Conservation (phyloP, 2,329 filamentous ascomycete species). For the Ophiostoma triangulosporum region DNA sequence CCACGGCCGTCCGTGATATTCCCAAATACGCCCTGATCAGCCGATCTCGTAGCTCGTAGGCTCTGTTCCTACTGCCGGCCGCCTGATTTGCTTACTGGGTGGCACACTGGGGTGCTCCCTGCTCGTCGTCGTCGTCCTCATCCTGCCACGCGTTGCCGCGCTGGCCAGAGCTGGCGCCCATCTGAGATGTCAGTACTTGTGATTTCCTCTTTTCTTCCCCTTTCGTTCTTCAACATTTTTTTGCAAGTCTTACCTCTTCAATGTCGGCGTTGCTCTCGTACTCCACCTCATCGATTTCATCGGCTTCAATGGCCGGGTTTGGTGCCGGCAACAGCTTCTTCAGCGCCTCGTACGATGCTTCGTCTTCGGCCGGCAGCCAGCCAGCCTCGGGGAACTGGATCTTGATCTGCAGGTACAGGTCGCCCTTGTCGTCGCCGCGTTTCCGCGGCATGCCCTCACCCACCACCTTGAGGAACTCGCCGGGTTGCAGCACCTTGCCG, state of each 20-base stretch:
- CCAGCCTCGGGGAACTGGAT: conserved; percentile 80
- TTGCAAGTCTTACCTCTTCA: conserved; percentile 53
- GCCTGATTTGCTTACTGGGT: conserved; percentile 37
- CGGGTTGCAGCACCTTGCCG: conserved; percentile 71
- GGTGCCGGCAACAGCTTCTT: conserved; percentile 61
- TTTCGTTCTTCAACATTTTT: too few species aligned
- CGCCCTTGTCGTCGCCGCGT: conserved; percentile 68
- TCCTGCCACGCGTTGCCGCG: conserved; percentile 56
- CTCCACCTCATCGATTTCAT: conserved; percentile 68
- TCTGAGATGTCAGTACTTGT: conserved; percentile 31
- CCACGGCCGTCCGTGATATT: neutral
- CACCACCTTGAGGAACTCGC: conserved; percentile 69
- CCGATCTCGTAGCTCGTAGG: neutral
- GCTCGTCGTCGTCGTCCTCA: conserved; percentile 53
- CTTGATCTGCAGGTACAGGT: conserved; percentile 76
- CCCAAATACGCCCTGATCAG: too few species aligned
- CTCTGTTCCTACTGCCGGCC: neutral
- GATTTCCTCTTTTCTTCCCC: too few species aligned
- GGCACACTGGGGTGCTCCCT: conserved; percentile 53
- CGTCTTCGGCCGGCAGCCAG: conserved; percentile 58
- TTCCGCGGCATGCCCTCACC: conserved; percentile 95
- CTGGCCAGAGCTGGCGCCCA: conserved; percentile 59
- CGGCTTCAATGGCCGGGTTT: conserved; percentile 46
- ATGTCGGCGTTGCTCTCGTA: conserved; percentile 74
- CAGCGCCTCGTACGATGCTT: conserved; percentile 47